Evolutionary conservation across 768 basidiomycete species (phyloP), one percentile per base, ranked within the genome.

Genomic region (Cystobasidium tubakii): DNA sequence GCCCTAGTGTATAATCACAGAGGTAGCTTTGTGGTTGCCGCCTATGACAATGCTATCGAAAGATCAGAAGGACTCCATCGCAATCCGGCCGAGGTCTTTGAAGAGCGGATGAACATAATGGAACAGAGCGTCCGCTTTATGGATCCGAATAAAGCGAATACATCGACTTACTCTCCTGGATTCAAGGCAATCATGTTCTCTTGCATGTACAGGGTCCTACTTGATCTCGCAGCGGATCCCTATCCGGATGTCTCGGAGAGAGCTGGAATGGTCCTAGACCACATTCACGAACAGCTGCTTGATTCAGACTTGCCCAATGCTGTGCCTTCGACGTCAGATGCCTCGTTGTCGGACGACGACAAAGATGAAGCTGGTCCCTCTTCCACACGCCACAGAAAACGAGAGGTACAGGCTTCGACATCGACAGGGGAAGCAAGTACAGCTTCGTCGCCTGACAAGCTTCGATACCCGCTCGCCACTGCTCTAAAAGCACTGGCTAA

Each of bases 1-100:
- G 92, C 90, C 78, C 84, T 98, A 25, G 93, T 94, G 43, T 90
- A 92, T 81, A 95, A 98, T 81, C 97, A 94, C 91, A 84, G 92
- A 71, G 96, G 95, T 7, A 91, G 91, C 83, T 92, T 98, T 77
- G 91, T 95, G 62, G 87, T 93, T 44, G 96, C 95, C 75, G 93
- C 95, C 0, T 98, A 95, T 94, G 83, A 92, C 10, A 94, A 96
- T 80, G 91, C 91, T 88, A 93, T 96, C 79, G 91, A 94, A 80
- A 90, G 95, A 54, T 74, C 60, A 34, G 46, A 64, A 21, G 44
- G 54, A 1, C 25, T 74, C 33, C 25, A 42, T 34, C 42, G 73
- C 69, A 17, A 63, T 62, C 36, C 71, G 1, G 60, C 71, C 1
- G 55, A 62, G 25, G 57, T 63, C 4, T 73, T 50, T 13, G 73